Conservation (phyloP, 192 early-diverging fungal genomes). For the Neocallimastix lanati region DNA sequence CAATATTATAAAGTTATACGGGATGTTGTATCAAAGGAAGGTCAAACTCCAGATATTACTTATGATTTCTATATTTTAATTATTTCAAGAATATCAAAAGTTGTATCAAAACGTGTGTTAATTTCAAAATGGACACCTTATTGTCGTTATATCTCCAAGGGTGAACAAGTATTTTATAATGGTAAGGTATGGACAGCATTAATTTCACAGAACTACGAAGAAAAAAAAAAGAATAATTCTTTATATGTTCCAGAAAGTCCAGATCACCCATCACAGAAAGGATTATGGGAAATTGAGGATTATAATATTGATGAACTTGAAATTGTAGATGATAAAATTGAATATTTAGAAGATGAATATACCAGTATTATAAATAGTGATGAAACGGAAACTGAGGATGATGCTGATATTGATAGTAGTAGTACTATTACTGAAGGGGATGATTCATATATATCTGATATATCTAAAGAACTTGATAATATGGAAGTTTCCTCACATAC, state of each 20-base stretch:
- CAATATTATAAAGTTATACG: neutral
- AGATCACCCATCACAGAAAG: neutral
- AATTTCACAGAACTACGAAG: neutral
- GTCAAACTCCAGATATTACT: neutral
- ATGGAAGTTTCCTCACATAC: neutral
- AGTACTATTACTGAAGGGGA: neutral
- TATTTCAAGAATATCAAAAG: neutral
- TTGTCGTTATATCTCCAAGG: neutral
- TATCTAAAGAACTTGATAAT: neutral
- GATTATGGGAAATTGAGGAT: neutral
- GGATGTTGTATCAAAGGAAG: neutral
- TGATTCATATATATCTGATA: neutral
- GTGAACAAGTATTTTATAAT: neutral
- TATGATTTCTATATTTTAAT: neutral
- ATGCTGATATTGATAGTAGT: neutral
- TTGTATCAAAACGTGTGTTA: neutral
- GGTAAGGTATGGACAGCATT: neutral
- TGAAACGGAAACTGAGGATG: neutral
- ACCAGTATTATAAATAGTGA: neutral
- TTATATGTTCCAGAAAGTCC: neutral
- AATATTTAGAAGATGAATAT: neutral
- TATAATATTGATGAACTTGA: neutral
- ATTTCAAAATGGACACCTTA: neutral
- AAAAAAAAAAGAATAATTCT: neutral
- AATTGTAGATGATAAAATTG: neutral